phyloP scores from a whole-genome alignment of 371 early-diverging fungal species.

The Mortierella sp. region DNA sequence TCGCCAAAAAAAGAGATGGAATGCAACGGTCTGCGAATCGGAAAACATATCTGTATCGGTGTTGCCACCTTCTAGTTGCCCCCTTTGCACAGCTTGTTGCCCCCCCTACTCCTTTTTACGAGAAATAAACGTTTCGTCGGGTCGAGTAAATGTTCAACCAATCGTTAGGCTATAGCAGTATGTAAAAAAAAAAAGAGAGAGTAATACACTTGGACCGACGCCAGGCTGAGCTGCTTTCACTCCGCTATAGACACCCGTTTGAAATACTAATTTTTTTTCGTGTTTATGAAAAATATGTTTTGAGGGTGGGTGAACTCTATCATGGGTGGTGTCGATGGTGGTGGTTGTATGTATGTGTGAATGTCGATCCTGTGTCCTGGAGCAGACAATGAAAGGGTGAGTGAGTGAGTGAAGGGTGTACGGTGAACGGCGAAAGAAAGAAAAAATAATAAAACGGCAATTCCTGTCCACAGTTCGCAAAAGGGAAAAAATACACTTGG shows the following conservation, averaged over 20 bases:
- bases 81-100: too few species aligned
- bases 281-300: conserved; percentile 7
- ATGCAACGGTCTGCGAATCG: too few species aligned
- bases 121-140: too few species aligned
- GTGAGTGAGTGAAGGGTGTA: not conserved
- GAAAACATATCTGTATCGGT: too few species aligned
- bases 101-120: too few species aligned
- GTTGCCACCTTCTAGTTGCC: too few species aligned
- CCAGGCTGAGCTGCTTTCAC: not conserved
- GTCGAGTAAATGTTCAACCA: too few species aligned
- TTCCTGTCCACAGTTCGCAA: not conserved
- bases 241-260: not conserved
- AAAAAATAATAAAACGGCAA: not conserved
- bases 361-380: not conserved
- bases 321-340: not conserved
- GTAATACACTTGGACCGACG: too few species aligned
- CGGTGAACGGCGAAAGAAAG: not conserved
- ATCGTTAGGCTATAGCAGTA: too few species aligned
- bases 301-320: conserved; percentile 9
- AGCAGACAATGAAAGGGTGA: not conserved
- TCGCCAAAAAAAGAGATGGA: too few species aligned
- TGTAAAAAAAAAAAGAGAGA: too few species aligned
- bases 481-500: not conserved
- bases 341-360: not conserved
- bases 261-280: conserved; percentile 5